Conservation (phyloP, 192 early-diverging fungal genomes). For the Pilaira anomala region DNA sequence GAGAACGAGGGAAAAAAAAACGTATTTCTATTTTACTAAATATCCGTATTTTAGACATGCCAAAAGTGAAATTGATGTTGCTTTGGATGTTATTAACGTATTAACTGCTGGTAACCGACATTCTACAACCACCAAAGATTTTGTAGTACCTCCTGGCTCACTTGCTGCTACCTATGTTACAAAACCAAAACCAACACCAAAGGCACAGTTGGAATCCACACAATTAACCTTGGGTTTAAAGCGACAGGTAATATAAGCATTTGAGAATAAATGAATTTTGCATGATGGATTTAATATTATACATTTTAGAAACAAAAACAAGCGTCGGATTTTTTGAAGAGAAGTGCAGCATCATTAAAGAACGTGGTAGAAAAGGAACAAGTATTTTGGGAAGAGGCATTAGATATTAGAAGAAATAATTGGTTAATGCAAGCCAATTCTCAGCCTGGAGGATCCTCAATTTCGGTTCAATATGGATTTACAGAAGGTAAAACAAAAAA, state of each 20-base stretch:
- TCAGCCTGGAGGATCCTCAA: slow-evolving; percentile 4
- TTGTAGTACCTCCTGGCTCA: slow-evolving; percentile 35
- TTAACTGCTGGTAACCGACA: slow-evolving; percentile 18
- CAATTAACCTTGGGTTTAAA: slow-evolving; percentile 35
- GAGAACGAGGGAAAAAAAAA: not conserved
- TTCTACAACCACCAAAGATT: slow-evolving; percentile 17
- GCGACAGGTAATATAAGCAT: slow-evolving; percentile 21
- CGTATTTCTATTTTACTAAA: not conserved
- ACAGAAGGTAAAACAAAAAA: slow-evolving; percentile 28
- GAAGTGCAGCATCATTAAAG: slow-evolving; percentile 18
- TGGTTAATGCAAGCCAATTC: slow-evolving; percentile 36
- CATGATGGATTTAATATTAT: not conserved
- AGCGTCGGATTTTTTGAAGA: slow-evolving; percentile 30
- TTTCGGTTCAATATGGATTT: slow-evolving; percentile 37
- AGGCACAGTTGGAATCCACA: slow-evolving; percentile 27
- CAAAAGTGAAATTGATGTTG: slow-evolving; percentile 41
- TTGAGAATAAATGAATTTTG: not conserved
- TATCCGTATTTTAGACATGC: slow-evolving; percentile 24
- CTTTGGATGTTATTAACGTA: slow-evolving; percentile 40
- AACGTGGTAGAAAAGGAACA: slow-evolving; percentile 33
- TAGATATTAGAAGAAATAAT: slow-evolving; percentile 30
- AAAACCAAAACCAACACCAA: slow-evolving; percentile 32
- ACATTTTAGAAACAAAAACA: slow-evolving; percentile 30
- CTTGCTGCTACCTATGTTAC: slow-evolving; percentile 38
- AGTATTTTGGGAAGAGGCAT: slow-evolving; percentile 38